These are phyloP conservation scores for Pelargonium nanum DNA, from an alignment of 345 rosid genomes.

Conservation along the genomic window DNA sequence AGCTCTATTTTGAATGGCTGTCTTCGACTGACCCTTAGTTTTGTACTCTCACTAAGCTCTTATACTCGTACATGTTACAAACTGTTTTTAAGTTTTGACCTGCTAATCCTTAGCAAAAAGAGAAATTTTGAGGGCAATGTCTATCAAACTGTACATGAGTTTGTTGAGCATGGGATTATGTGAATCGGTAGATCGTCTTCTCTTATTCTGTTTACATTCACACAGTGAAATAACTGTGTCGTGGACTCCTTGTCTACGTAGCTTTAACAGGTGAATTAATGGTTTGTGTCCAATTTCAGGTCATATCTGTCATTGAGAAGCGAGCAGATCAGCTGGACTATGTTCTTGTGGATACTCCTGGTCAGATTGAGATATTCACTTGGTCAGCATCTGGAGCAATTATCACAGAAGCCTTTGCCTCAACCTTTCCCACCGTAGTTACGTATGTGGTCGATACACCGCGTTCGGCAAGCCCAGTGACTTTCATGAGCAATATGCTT, in stretches of 20 bases:
- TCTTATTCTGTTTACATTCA: not conserved
- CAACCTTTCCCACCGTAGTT: conserved; percentile 23
- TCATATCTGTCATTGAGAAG: conserved; percentile 15
- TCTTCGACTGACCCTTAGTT: not conserved
- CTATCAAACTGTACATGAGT: no score
- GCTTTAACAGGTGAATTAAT: no score
- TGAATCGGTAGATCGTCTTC: no score
- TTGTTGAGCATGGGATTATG: no score
- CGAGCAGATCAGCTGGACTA: conserved; percentile 22
- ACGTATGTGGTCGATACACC: conserved; percentile 44
- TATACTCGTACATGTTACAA: not conserved
- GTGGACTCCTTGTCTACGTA: no score
- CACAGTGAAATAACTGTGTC: no score
- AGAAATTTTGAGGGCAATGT: no score
- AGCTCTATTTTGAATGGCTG: no score
- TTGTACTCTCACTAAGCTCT: not conserved
- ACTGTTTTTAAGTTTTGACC: not conserved
- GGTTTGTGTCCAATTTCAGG: conserved; percentile 1
- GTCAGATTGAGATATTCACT: conserved; percentile 22
- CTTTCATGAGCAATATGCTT: conserved; percentile 47
- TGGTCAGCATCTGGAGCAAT: conserved; percentile 24
- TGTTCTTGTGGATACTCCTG: conserved; percentile 25
- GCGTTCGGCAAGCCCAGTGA: conserved; percentile 31
- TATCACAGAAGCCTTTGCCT: conserved; percentile 22
- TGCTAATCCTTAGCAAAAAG: not conserved